Evolutionary conservation across 805 yeast species (phyloP).

Genomic region (Lipomyces chichibuensis): DNA sequence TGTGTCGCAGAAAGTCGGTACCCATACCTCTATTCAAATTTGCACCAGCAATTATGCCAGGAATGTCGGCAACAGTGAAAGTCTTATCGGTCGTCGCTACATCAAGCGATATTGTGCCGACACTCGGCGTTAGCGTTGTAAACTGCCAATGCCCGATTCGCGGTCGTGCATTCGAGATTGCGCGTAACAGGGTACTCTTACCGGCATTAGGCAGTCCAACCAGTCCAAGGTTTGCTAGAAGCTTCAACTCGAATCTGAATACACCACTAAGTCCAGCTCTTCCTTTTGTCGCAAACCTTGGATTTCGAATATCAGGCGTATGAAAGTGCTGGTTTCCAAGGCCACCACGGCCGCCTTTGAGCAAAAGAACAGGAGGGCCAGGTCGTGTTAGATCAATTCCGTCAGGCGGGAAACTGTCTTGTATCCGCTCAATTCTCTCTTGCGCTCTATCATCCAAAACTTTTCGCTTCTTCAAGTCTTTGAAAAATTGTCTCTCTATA

Average conservation of each 20-base stretch:
- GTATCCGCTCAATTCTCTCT: slow-evolving; percentile 58
- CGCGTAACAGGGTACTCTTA: slow-evolving; percentile 82
- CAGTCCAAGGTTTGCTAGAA: slow-evolving; percentile 89
- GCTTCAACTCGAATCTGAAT: slow-evolving; percentile 80
- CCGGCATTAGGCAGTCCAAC: slow-evolving; percentile 98
- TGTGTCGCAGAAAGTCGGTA: slow-evolving; percentile 84
- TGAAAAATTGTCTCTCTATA: slow-evolving; percentile 65
- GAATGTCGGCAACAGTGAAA: slow-evolving; percentile 96
- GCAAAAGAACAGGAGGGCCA: slow-evolving; percentile 64
- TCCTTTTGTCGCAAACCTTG: slow-evolving; percentile 83
- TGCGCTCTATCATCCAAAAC: slow-evolving; percentile 63
- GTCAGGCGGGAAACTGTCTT: slow-evolving; percentile 75
- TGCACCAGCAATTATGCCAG: slow-evolving; percentile 93
- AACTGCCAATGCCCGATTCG: slow-evolving; percentile 96
- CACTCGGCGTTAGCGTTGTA: slow-evolving; percentile 87
- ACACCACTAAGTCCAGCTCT: slow-evolving; percentile 65
- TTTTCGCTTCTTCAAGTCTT: slow-evolving; percentile 64
- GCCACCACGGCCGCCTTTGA: slow-evolving; percentile 92
- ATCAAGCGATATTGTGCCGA: slow-evolving; percentile 79
- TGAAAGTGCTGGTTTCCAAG: slow-evolving; percentile 95
- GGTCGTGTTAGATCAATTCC: slow-evolving; percentile 75
- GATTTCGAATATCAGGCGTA: slow-evolving; percentile 81
- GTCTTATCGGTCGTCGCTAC: slow-evolving; percentile 57
- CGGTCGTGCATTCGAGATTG: slow-evolving; percentile 87
- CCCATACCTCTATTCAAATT: slow-evolving; percentile 86